These are phyloP conservation scores for Daldinia sp. DNA, from an alignment of 2,329 filamentous ascomycete species.

Conservation along the genomic window DNA sequence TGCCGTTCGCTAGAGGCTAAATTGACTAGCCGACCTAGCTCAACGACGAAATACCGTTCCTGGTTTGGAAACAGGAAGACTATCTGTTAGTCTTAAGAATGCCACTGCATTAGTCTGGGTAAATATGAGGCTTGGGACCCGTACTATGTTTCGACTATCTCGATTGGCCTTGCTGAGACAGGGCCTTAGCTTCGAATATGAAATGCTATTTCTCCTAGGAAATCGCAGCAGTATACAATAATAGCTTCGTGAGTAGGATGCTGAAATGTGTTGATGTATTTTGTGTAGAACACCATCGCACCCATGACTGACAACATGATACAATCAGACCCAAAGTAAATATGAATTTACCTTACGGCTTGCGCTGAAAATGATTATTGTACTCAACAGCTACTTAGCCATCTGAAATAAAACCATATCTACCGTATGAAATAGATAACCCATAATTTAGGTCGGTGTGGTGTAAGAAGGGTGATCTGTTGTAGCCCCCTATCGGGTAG, in stretches of 20 bases:
- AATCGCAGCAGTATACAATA: neutral
- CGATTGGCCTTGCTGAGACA: neutral
- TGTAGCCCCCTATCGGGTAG: too few species aligned
- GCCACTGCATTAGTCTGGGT: neutral
- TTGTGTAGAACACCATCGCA: neutral
- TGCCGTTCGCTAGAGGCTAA: neutral
- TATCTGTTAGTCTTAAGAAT: neutral
- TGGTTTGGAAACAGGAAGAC: neutral
- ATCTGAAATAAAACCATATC: too few species aligned
- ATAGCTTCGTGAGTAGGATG: neutral
- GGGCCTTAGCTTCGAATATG: neutral
- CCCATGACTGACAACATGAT: neutral
- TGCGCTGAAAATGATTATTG: neutral
- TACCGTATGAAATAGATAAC: too few species aligned
- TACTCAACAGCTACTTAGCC: too few species aligned
- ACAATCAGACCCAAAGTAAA: neutral
- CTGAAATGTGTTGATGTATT: neutral
- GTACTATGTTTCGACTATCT: slow-evolving; percentile 8
- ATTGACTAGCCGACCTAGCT: neutral
- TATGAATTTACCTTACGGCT: neutral
- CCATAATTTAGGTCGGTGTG: too few species aligned
- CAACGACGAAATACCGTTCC: neutral
- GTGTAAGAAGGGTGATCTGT: too few species aligned
- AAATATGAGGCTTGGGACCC: neutral
- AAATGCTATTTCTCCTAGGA: neutral